Conservation (phyloP, 495 filamentous ascomycete genomes). For the Eremomyces bilateralis region DNA sequence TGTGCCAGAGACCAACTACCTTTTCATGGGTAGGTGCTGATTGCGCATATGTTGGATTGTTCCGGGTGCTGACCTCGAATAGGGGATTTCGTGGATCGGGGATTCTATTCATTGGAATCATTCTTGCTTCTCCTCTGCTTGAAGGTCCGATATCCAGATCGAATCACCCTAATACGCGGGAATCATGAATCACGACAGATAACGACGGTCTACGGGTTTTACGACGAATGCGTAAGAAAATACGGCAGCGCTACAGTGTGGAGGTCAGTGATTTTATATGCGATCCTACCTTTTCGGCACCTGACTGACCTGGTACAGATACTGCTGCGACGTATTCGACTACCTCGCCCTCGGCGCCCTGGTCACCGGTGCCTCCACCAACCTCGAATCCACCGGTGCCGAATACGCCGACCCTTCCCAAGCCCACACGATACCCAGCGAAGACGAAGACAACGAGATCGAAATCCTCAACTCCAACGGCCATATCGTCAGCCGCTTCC, state of each 20-base stretch:
- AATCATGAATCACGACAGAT: conserved; percentile 98
- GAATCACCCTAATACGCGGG: conserved; percentile 88
- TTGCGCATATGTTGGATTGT: background rate
- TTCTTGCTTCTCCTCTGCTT: conserved; percentile 88
- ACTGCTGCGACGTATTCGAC: conserved; percentile 98
- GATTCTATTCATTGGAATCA: conserved; percentile 92
- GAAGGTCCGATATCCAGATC: conserved; percentile 94
- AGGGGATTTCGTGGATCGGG: conserved; percentile 94
- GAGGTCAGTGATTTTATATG: conserved; percentile 27
- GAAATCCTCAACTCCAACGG: conserved; percentile 73
- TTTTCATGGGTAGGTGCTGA: conserved; percentile 35
- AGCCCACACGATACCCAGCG: conserved; percentile 18
- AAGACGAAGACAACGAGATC: conserved; percentile 62
- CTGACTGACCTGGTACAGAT: conserved; percentile 7
- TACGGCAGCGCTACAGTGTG: conserved; percentile 94
- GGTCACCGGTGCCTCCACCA: conserved; percentile 69
- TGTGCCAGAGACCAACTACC: conserved; percentile 95
- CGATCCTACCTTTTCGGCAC: background rate
- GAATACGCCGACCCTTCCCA: conserved; percentile 13
- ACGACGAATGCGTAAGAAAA: conserved; percentile 93
- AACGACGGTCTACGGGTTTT: conserved; percentile 96
- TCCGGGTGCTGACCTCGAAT: conserved; percentile 8
- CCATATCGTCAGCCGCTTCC: conserved; percentile 51
- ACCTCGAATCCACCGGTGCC: conserved; percentile 33
- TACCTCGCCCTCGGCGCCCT: conserved; percentile 90